These are phyloP conservation scores for Solanum microdontum DNA, from an alignment of 257 asterid genomes.

Conservation along the genomic window DNA sequence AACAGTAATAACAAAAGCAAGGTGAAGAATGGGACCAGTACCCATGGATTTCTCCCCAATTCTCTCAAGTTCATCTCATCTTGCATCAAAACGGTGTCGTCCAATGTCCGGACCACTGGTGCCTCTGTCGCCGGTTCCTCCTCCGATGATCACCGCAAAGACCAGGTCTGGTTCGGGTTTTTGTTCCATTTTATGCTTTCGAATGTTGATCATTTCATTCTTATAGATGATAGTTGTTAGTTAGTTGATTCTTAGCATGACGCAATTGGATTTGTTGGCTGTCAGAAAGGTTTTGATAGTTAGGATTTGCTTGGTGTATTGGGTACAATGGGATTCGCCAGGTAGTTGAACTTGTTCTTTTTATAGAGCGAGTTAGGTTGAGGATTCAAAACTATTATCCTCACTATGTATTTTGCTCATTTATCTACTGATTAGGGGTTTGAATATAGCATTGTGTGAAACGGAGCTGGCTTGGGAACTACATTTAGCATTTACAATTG, in stretches of 20 bases:
- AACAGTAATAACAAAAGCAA: constrained; percentile 1
- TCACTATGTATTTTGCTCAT: not conserved
- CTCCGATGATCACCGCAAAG: constrained; percentile 31
- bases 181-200: not conserved
- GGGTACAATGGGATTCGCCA: not conserved
- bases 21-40: constrained; percentile 17
- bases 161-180: constrained; percentile 16
- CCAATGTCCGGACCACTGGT: constrained; percentile 36
- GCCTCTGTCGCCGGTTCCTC: constrained; percentile 34
- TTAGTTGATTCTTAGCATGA: not conserved
- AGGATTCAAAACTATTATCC: not conserved
- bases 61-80: constrained; percentile 41
- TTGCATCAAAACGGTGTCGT: constrained; percentile 38
- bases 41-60: constrained; percentile 29
- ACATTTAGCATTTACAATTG: not conserved
- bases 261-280: not conserved
- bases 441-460: not conserved
- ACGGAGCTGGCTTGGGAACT: not conserved
- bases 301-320: not conserved
- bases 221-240: not conserved
- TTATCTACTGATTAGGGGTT: not conserved
- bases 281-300: not conserved
- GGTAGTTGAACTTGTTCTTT: not conserved
- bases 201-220: not conserved
- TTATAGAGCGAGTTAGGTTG: not conserved